Evolutionary conservation across 2,329 filamentous ascomycete species (phyloP).

Genomic region (Alternaria panax): DNA sequence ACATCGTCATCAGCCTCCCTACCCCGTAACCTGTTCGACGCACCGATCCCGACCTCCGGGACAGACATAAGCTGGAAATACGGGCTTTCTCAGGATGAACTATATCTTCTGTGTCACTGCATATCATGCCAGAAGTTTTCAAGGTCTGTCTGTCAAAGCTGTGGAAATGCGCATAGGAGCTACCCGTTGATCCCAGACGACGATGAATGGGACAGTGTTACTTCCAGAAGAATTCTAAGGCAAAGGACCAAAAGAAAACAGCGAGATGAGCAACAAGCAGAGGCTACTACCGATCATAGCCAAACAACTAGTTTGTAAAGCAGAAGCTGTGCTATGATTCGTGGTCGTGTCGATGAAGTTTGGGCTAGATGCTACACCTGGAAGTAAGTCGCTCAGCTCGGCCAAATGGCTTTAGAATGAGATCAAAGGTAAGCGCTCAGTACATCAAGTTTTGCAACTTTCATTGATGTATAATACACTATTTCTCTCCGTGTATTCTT

Average conservation of each 20-base stretch:
- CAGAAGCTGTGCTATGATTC: not conserved
- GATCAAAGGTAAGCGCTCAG: too few species aligned
- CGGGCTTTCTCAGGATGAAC: not conserved
- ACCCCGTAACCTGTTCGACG: not conserved
- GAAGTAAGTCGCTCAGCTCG: too few species aligned
- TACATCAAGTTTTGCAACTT: not conserved
- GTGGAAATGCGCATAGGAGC: not conserved
- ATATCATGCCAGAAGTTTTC: not conserved
- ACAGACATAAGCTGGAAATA: not conserved
- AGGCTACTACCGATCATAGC: not conserved
- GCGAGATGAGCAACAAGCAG: not conserved
- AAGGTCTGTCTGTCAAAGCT: not conserved
- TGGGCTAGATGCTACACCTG: not conserved
- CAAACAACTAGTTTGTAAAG: not conserved
- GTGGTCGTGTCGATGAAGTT: not conserved
- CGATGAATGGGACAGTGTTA: not conserved
- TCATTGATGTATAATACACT: accelerated
- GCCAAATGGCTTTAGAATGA: too few species aligned
- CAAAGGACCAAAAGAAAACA: not conserved
- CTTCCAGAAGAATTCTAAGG: not conserved
- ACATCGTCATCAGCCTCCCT: not conserved
- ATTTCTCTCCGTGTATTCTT: not conserved
- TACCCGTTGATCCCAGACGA: not conserved
- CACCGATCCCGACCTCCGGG: not conserved
- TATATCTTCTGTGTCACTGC: not conserved